Base-by-base conservation (phyloP, 2,329 filamentous ascomycete species). In the Cercospora sp. region DNA sequence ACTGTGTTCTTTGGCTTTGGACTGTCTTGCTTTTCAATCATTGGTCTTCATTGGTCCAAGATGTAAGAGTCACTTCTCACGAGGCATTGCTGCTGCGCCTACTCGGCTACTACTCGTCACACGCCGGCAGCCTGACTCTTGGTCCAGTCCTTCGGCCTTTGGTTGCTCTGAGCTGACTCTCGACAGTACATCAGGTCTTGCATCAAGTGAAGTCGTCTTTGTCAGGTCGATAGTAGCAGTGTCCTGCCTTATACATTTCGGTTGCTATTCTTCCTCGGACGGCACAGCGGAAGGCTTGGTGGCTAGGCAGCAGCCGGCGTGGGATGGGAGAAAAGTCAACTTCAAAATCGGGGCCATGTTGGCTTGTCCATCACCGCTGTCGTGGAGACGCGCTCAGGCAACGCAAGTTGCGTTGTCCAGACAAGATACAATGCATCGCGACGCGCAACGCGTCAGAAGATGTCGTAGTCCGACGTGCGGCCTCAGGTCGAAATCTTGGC, bases 401-500 rank as follows among this genome's bases (percentile, higher is more conserved):
- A 36, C 40, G 30, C 31, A 23, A 58, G 60, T 23, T 60, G 12
- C 33, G 58, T 60, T 40, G 58, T 36, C 58, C n/a, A 45, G 18
- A 28, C 30, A 30, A 30, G 18, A 40, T 31, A n/a, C 9, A 23
- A 13, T 20, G n/a, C 58, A 13, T 23, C 8, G 18, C 58, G n/a
- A 53, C 48, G 10, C 42, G 42, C 42, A 18, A 53, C 48, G 48
- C 48, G 48, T 51, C 18, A 28, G 36, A 30, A 12, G 20, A 45
- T 61, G 59, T 61, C 33, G 30, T 26, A 23, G 59, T 60, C 33
- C 28, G 45, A 65, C 57, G 48, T 48, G 65, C 30, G 45, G 65
- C 61, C 55, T 60, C 65, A 60, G 31, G 51, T 40, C 30, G 3
- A 51, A 20, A n/a, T 55, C 51, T 36, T 48, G 23, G 20, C 60